These are phyloP conservation scores for Microdochium nivale DNA, from an alignment of 2,329 filamentous ascomycete genomes.

Conservation along the genomic window DNA sequence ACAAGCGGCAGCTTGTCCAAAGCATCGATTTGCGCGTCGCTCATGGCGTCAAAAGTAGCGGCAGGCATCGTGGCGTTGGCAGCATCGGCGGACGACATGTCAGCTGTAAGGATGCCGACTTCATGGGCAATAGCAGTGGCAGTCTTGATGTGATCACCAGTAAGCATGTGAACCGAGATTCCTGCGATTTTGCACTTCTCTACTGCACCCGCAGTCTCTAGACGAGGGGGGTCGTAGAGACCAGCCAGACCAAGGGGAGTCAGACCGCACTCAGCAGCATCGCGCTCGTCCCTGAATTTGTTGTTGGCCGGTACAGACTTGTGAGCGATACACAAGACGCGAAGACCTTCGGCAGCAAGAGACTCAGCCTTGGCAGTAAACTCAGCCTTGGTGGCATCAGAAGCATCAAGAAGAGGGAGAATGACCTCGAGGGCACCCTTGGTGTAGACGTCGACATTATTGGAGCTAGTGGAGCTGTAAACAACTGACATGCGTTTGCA, in stretches of 20 bases:
- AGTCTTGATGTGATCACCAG: slow-evolving; percentile 60
- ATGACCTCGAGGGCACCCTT: slow-evolving; percentile 53
- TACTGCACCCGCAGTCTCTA: slow-evolving; percentile 56
- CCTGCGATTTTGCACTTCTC: slow-evolving; percentile 50
- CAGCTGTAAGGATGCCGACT: slow-evolving; percentile 47
- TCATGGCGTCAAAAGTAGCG: slow-evolving; percentile 52
- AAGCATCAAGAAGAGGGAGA: slow-evolving; percentile 39
- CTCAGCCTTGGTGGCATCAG: slow-evolving; percentile 34
- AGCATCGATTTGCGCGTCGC: slow-evolving; percentile 52
- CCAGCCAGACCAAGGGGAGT: slow-evolving; percentile 62
- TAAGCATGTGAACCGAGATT: slow-evolving; percentile 61
- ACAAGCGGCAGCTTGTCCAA: slow-evolving; percentile 56
- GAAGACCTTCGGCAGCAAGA: slow-evolving; percentile 54
- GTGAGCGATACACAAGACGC: slow-evolving; percentile 58
- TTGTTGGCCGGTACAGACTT: slow-evolving; percentile 29
- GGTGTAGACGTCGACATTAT: slow-evolving; percentile 37
- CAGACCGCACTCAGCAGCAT: slow-evolving; percentile 45
- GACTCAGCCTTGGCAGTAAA: slow-evolving; percentile 42
- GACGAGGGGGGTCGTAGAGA: slow-evolving; percentile 63
- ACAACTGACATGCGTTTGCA: slow-evolving; percentile 70
- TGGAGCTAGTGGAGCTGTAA: slow-evolving; percentile 32
- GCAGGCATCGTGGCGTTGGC: slow-evolving; percentile 50
- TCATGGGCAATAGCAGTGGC: slow-evolving; percentile 57
- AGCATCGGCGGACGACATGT: slow-evolving; percentile 25
- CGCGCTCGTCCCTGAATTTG: slow-evolving; percentile 36